phyloP scores from a whole-genome alignment of 2,329 filamentous ascomycete species.

The Neocatenulostroma microsporum region DNA sequence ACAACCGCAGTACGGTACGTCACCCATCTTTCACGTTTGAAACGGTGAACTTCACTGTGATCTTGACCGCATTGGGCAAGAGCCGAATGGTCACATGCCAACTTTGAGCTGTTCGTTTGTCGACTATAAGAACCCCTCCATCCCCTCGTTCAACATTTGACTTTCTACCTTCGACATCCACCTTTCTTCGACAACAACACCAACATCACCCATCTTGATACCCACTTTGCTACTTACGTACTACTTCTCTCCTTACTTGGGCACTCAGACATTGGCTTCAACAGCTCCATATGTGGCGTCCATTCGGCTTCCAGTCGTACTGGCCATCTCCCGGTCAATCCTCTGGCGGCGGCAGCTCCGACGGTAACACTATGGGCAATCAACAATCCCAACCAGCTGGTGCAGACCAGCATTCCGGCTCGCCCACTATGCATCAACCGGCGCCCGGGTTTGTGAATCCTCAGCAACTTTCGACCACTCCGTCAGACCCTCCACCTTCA shows the following conservation, averaged over 20 bases:
- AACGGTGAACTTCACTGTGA: conserved; percentile 5
- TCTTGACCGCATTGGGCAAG: conserved; percentile 1
- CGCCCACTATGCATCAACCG: background rate
- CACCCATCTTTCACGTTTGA: conserved; percentile 2
- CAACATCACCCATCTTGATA: background rate
- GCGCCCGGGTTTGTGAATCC: background rate
- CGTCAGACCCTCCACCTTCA: no score
- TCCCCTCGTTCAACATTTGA: background rate
- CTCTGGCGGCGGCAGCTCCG: no score
- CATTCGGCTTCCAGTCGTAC: no score
- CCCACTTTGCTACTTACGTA: background rate
- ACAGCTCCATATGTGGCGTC: no score
- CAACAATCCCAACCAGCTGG: no score
- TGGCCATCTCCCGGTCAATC: no score
- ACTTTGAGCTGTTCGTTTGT: background rate
- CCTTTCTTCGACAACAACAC: no score
- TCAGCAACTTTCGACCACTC: background rate
- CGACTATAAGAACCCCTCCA: background rate
- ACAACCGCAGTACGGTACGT: conserved; percentile 24
- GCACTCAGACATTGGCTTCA: no score
- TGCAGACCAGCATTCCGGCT: no score
- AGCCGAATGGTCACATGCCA: conserved; percentile 2
- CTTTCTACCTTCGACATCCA: background rate
- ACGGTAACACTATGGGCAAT: no score
- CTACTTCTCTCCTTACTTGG: background rate